A percentile compares a stretch with the other conserved stretches of the same genome.
Conservation (phyloP, 2,329 filamentous ascomycete genomes). For the Exophiala oligosperma region DNA sequence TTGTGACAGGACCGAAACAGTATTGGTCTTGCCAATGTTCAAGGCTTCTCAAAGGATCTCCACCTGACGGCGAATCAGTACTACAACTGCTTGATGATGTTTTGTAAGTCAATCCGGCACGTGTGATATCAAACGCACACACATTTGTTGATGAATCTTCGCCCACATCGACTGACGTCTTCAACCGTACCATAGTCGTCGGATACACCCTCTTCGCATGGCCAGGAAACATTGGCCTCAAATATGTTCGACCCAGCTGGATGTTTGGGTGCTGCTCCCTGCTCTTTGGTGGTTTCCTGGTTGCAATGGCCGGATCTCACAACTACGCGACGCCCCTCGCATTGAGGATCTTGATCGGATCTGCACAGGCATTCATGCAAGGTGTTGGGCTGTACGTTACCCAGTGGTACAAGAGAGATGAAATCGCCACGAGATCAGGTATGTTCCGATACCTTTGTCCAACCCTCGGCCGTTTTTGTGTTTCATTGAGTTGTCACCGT, state of each 20-base stretch:
- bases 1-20: constrained; percentile 8
- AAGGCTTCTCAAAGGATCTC: constrained; percentile 9
- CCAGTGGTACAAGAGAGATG: constrained; percentile 15
- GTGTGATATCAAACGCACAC: background rate
- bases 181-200: background rate
- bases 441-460: background rate
- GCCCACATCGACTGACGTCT: no score
- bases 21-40: constrained; percentile 13
- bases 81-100: constrained; percentile 14
- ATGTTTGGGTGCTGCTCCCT: constrained; percentile 2
- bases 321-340: constrained; percentile 12
- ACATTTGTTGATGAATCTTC: no score
- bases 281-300: constrained; percentile 4
- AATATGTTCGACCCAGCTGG: background rate
- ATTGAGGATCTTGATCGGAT: constrained; percentile 13
- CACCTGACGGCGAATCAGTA: constrained; percentile 5
- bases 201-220: constrained; percentile 6
- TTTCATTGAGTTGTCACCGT: background rate
- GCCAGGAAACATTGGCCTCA: background rate
- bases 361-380: constrained; percentile 12
- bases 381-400: constrained; percentile 5
- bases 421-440: constrained; percentile 12
- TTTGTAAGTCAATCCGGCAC: constrained; percentile 5
- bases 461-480: no score
- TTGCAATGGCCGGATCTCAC: constrained; percentile 4